These are phyloP conservation scores for Sphagnum fallax DNA, from an alignment of 228 moss, liverwort and hornwort species.

Conservation along the genomic window DNA sequence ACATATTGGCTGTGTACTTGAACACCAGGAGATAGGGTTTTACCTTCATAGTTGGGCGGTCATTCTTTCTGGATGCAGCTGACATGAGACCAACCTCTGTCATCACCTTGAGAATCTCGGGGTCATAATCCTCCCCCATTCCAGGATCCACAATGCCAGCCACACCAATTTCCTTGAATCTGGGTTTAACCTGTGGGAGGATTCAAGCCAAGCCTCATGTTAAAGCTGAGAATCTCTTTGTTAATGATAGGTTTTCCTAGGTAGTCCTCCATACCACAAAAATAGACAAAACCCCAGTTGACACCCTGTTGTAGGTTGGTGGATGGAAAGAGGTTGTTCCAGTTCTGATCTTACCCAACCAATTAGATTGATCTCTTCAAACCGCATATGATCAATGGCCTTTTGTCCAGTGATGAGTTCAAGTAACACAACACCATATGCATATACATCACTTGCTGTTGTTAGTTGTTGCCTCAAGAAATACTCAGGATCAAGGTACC, in stretches of 20 bases:
- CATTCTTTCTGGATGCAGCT: slow-evolving; percentile 35
- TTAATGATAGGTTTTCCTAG: background rate
- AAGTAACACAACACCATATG: slow-evolving; percentile 35
- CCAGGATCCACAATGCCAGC: slow-evolving; percentile 26
- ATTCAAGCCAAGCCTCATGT: background rate
- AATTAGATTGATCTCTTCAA: slow-evolving; percentile 35
- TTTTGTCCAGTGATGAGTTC: slow-evolving; percentile 46
- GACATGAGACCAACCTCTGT: slow-evolving; percentile 35
- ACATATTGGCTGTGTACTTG: background rate
- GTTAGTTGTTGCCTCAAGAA: slow-evolving; percentile 42
- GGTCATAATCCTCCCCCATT: slow-evolving; percentile 34
- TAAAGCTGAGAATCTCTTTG: background rate
- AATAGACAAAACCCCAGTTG: background rate
- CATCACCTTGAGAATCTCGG: slow-evolving; percentile 29
- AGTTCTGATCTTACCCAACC: slow-evolving; percentile 20
- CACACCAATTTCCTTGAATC: slow-evolving; percentile 27
- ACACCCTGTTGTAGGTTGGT: background rate
- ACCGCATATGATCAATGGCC: slow-evolving; percentile 32
- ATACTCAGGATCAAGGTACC: slow-evolving; percentile 71
- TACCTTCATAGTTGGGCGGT: slow-evolving; percentile 52
- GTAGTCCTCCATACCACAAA: background rate
- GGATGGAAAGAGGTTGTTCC: background rate
- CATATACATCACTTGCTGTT: slow-evolving; percentile 44
- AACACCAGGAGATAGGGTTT: no score
- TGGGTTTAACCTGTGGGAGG: slow-evolving; percentile 32